Evolutionary conservation across 2,329 filamentous ascomycete species (phyloP), one percentile per base, ranked within the genome.

Genomic region (Tolypocladium sp.): DNA sequence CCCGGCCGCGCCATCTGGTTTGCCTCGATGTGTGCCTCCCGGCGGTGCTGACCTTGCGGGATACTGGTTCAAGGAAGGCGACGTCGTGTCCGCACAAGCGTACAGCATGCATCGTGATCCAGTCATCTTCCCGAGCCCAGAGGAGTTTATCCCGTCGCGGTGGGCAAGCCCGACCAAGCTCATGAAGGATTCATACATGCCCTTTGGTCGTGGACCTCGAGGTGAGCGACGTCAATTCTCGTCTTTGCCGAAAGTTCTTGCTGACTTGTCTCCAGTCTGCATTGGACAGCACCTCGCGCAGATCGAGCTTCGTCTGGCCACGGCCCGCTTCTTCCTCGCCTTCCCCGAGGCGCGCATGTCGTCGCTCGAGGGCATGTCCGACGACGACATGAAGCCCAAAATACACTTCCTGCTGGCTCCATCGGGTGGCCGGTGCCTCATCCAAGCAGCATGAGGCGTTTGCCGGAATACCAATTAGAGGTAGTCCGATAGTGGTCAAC

Each of bases 231-330:
- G 15, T 10, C 37, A 30, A 38, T 3, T 12, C n/a, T 46, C 9
- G 15, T 42, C 10, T 30, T 42, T 17, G 10, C 41, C 27, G 12
- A 51, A 42, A 2, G 13, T 2, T 17, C 35, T 33, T 8, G 9
- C 37, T 55, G 44, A 42, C 49, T 2, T 12, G 30, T 10, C n/a
- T 22, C 15, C 60, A 74, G 70, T 69, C 2, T 87, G 84, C 61
- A 71, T 87, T 20, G 83, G 83, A 2, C 70, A 82, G 33, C 81
- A 85, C 60, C 72, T 87, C 25, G 83, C 83, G 0, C 71, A 74
- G 27, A 82, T 82, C 70, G 82, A 86, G 64, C 65, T 86, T 37
- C 74, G 82, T 10, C 75, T 82, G 41, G 79, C 75, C 0, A 73
- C 77, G 0, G 78, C 80, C 0, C 70, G 76, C 6, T 82, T 86